phyloP scores from a whole-genome alignment of 2,329 filamentous ascomycete species.

The Fusarium nematophilum region DNA sequence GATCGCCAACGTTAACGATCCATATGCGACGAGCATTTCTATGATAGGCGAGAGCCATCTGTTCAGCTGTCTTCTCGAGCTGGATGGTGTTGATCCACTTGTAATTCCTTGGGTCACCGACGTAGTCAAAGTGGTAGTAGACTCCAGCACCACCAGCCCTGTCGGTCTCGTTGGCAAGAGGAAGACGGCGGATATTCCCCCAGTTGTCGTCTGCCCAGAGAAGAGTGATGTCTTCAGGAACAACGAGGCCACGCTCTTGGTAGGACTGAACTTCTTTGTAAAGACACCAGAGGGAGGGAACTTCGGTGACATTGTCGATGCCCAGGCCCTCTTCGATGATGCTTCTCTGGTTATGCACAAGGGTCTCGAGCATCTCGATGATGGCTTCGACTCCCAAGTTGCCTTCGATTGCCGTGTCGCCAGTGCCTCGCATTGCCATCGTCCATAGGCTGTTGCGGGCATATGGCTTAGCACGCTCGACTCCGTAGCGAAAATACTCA shows the following conservation, averaged over 20 bases:
- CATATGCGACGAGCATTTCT: slow-evolving; percentile 64
- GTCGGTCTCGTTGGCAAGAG: slow-evolving; percentile 63
- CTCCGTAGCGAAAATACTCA: slow-evolving; percentile 75
- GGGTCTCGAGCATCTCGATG: slow-evolving; percentile 47
- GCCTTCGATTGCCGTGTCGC: slow-evolving; percentile 71
- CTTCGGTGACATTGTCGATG: slow-evolving; percentile 21
- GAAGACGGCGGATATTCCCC: slow-evolving; percentile 69
- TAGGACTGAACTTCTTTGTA: slow-evolving; percentile 76
- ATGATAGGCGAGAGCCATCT: slow-evolving; percentile 62
- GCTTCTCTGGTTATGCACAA: slow-evolving; percentile 52
- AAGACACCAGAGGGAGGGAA: slow-evolving; percentile 68
- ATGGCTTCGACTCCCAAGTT: slow-evolving; percentile 57
- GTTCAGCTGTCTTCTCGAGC: slow-evolving; percentile 46
- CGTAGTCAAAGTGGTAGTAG: slow-evolving; percentile 71
- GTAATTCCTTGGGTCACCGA: slow-evolving; percentile 69
- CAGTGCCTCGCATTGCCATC: slow-evolving; percentile 76
- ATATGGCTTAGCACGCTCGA: slow-evolving; percentile 72
- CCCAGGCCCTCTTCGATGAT: slow-evolving; percentile 30
- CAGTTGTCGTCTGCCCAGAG: slow-evolving; percentile 74
- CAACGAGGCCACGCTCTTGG: slow-evolving; percentile 67
- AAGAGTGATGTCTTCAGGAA: slow-evolving; percentile 71
- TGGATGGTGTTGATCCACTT: slow-evolving; percentile 67
- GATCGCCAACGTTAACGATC: slow-evolving; percentile 72
- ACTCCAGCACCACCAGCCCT: slow-evolving; percentile 69
- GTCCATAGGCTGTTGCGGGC: slow-evolving; percentile 74